A percentile compares a stretch with the other conserved stretches of the same genome.
These are phyloP conservation scores for Coprinellus micaceus DNA, from an alignment of 768 basidiomycete species.

Conservation along the genomic window DNA sequence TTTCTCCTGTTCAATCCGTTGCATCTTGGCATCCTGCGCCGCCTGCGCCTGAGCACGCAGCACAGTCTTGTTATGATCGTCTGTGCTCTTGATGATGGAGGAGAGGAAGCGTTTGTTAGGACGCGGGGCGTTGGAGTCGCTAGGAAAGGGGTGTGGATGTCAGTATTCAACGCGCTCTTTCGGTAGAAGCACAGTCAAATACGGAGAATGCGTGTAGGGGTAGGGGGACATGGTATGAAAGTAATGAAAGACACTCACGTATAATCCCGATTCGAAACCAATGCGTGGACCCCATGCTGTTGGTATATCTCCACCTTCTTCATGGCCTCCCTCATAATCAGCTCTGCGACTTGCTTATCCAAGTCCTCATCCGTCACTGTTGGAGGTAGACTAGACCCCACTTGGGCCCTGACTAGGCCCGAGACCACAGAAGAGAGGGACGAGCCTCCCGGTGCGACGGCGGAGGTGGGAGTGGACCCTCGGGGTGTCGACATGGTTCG, in stretches of 20 bases:
- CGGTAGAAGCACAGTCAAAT: no score
- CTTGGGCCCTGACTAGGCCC: constrained; percentile 70
- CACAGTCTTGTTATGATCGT: constrained; percentile 91
- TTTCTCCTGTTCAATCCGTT: constrained; percentile 63
- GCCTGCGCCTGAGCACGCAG: constrained; percentile 68
- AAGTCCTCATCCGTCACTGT: constrained; percentile 74
- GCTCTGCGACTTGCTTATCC: constrained; percentile 86
- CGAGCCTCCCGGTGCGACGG: no score
- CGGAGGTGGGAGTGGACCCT: no score
- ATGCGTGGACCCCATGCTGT: constrained; percentile 75
- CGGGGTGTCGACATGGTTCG: no score
- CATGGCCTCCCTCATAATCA: constrained; percentile 91
- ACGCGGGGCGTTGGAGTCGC: constrained; percentile 70
- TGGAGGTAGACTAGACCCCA: constrained; percentile 40
- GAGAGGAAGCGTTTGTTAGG: constrained; percentile 81
- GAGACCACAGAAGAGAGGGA: constrained; percentile 77
- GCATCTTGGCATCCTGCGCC: constrained; percentile 67
- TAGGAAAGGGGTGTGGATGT: no score
- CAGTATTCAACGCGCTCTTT: no score
- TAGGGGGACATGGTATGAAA: constrained; percentile 17
- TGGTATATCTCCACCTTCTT: constrained; percentile 80
- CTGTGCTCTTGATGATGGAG: constrained; percentile 88
- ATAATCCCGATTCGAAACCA: constrained; percentile 48
- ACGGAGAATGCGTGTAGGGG: no score
- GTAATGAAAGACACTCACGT: constrained; percentile 27